phyloP scores from a whole-genome alignment of 2,329 filamentous ascomycete species.

The Coniochaeta sp. region DNA sequence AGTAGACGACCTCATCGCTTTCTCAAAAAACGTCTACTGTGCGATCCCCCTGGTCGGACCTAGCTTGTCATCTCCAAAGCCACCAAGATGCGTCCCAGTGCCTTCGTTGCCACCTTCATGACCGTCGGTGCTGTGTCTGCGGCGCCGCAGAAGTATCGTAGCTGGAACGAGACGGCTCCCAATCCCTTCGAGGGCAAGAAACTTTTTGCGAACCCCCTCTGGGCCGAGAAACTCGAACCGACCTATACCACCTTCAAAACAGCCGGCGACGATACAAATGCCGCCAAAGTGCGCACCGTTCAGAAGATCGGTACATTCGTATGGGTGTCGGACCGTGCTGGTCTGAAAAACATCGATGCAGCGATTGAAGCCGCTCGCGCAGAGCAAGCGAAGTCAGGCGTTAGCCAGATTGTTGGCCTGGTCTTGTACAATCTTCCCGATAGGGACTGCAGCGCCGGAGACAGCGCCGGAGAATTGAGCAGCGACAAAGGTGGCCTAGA shows the following conservation, averaged over 20 bases:
- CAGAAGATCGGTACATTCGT: constrained; percentile 33
- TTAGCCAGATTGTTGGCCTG: constrained; percentile 31
- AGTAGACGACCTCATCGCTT: neutral
- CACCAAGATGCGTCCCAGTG: neutral
- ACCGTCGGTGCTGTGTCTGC: neutral
- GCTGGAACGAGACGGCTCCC: neutral
- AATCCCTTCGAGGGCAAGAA: constrained; percentile 40
- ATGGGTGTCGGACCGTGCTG: constrained; percentile 30
- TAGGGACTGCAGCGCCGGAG: constrained; percentile 35
- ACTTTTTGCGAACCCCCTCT: constrained; percentile 37
- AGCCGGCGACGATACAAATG: constrained; percentile 27
- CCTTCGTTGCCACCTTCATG: neutral
- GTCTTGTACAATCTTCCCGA: constrained; percentile 38
- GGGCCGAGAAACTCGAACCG: constrained; percentile 30
- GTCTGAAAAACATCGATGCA: constrained; percentile 28
- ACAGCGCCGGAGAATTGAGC: constrained; percentile 31
- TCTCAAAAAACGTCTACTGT: neutral
- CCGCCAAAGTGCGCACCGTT: constrained; percentile 26
- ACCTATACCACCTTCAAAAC: constrained; percentile 27
- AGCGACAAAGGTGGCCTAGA: constrained; percentile 26
- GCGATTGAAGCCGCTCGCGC: constrained; percentile 29
- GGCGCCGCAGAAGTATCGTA: neutral
- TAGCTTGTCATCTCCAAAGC: neutral
- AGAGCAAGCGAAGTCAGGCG: constrained; percentile 23
- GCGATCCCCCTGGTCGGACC: neutral